Evolutionary conservation across 306 rosid genomes (phyloP), one percentile per base, ranked within the genome.

Genomic region (Sophora flavescens): DNA sequence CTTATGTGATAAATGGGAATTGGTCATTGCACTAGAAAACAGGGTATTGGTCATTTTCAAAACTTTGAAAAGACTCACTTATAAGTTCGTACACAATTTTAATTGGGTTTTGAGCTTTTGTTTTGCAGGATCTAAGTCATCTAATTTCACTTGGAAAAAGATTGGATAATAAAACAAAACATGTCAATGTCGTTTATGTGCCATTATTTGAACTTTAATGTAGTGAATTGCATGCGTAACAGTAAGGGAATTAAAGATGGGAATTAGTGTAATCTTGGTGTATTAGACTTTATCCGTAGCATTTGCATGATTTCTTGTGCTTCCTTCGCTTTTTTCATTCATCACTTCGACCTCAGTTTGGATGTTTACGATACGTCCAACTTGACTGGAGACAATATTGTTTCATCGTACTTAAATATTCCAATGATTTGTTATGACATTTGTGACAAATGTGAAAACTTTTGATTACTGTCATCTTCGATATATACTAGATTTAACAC

Each of bases 151-250:
- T 18, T 36, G 64, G 35, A 28, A 30, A 72, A 38, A 36, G 38
- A 54, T 6, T 17, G 11, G 3, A 2, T 53, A 26, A 22, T 52
- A 57, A 56, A 71, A 54, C 53, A 72, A 57, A 57, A 38, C 44
- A 30, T 16, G 60, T 59, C 13, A 15, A 44, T 60, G 59, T 73
- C 45, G 14, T 59, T 57, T n/a, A 30, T 28, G 14, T 30, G 44
- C 30, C 10, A 59, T 58, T 73, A 73, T 73, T 59, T 59, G 4
- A 45, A 70, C 36, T 56, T 53, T 52, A 15, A 18, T 63, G 35
- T 4, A 58, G 44, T 14, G 22, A 22, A 1, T 41, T 10, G 48
- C 70, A 74, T 59, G 68, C 35, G 32, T 17, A 41, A 26, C 33
- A 10, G 47, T 66, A 42, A 22, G 36, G 70, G 44, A 41, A 72